These are phyloP conservation scores for Pestalotiopsis sp. DNA, from an alignment of 2,329 filamentous ascomycete genomes.

Conservation along the genomic window DNA sequence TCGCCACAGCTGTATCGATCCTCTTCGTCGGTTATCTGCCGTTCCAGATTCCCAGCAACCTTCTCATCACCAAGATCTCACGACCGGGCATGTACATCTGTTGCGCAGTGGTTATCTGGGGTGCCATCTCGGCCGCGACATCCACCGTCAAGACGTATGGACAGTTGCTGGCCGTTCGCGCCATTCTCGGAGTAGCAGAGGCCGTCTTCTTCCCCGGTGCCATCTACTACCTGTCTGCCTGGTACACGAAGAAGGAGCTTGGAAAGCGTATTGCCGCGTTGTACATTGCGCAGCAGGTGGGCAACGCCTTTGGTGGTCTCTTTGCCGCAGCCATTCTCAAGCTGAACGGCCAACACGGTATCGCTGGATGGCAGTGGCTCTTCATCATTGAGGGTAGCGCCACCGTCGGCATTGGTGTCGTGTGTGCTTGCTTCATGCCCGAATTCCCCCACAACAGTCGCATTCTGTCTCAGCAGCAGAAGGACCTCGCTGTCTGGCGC, in stretches of 20 bases:
- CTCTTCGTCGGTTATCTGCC: constrained; percentile 38
- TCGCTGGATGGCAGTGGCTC: constrained; percentile 30
- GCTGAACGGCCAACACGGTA: constrained; percentile 24
- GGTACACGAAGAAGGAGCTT: constrained; percentile 41
- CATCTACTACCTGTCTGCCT: constrained; percentile 39
- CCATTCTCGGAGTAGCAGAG: constrained; percentile 55
- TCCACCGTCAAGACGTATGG: constrained; percentile 47
- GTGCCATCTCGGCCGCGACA: constrained; percentile 48
- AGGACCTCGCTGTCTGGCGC: constrained; percentile 17
- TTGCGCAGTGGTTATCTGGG: constrained; percentile 51
- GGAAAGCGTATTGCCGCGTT: constrained; percentile 34
- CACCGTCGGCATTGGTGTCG: constrained; percentile 18
- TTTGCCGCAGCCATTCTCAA: constrained; percentile 34
- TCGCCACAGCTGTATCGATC: constrained; percentile 39
- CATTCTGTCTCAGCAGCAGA: constrained; percentile 2
- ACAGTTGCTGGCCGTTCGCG: constrained; percentile 45
- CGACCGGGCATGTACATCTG: constrained; percentile 54
- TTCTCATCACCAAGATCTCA: constrained; percentile 33
- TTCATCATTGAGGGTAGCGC: constrained; percentile 21
- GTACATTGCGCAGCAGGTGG: constrained; percentile 31
- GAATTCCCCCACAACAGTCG: constrained; percentile 22
- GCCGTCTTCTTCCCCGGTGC: constrained; percentile 55
- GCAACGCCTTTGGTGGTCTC: constrained; percentile 37
- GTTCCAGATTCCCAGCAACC: constrained; percentile 38
- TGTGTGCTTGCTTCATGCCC: constrained; percentile 20